These are phyloP conservation scores for Aspergillus awamori DNA, from an alignment of 2,329 filamentous ascomycete species.

Conservation along the genomic window DNA sequence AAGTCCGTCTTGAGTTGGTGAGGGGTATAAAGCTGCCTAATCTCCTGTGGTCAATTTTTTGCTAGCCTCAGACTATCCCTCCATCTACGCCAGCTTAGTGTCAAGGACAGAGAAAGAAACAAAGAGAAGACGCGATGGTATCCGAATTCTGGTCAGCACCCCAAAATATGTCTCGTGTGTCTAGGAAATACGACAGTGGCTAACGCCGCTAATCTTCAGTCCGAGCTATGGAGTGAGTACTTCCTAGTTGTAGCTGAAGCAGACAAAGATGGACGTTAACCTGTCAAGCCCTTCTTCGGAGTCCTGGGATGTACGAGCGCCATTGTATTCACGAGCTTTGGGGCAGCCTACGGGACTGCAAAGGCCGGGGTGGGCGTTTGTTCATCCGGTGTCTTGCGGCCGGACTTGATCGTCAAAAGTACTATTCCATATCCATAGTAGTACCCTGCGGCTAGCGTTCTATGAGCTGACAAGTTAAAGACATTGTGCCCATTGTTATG, in stretches of 20 bases:
- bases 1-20: not conserved
- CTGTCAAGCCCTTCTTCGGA: conserved; percentile 79
- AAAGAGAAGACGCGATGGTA: not conserved
- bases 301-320: conserved; percentile 94
- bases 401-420: conserved; percentile 99
- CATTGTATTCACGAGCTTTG: conserved; percentile 95
- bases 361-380: conserved; percentile 99
- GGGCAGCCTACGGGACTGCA: conserved; percentile 96
- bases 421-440: conserved; percentile 49
- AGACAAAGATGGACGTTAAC: not conserved
- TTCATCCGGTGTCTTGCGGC: conserved; percentile 95
- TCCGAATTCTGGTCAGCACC: not conserved
- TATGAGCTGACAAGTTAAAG: conserved; percentile 50
- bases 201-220: not conserved
- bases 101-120: not conserved
- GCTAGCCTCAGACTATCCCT: not conserved
- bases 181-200: too few species aligned
- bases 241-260: not conserved
- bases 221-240: not conserved
- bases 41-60: not conserved
- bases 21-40: not conserved
- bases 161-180: not conserved
- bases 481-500: conserved; percentile 99
- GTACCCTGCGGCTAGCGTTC: not conserved
- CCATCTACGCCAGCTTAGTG: not conserved